Conservation (phyloP, 2,329 filamentous ascomycete species). For the Cladorrhinum sp. region DNA sequence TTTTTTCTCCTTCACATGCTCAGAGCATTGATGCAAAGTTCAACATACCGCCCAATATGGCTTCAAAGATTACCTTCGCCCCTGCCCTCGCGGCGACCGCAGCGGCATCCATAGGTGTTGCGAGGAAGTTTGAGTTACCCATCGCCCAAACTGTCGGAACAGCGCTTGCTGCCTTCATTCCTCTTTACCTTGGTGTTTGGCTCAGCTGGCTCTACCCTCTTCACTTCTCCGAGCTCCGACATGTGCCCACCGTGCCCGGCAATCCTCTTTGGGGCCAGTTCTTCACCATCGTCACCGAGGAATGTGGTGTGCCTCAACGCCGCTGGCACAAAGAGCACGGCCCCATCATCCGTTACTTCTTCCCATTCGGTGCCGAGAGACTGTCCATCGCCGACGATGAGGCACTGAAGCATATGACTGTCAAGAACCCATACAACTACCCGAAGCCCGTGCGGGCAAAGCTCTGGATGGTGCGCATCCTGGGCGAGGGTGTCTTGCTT, state of each 20-base stretch:
- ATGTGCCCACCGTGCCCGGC: conserved; percentile 41
- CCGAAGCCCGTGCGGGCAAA: conserved; percentile 33
- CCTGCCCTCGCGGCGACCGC: conserved; percentile 28
- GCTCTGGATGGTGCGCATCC: conserved; percentile 41
- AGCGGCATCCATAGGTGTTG: conserved; percentile 26
- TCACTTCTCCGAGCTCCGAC: conserved; percentile 41
- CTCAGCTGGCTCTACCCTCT: conserved; percentile 39
- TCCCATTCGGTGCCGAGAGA: conserved; percentile 43
- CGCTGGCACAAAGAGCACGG: conserved; percentile 41
- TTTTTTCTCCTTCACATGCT: too few relatives aligned
- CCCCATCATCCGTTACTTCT: conserved; percentile 44
- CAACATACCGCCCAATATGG: conserved; percentile 10
- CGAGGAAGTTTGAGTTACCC: conserved; percentile 27
- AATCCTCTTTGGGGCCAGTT: conserved; percentile 44
- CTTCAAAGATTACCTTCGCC: conserved; percentile 25
- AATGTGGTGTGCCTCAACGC: conserved; percentile 42
- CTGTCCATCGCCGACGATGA: conserved; percentile 43
- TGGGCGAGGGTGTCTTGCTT: conserved; percentile 43
- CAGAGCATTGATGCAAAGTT: neutral
- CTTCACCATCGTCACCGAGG: conserved; percentile 39
- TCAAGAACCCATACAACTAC: conserved; percentile 38
- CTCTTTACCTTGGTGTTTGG: conserved; percentile 35
- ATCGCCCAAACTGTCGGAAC: conserved; percentile 20
- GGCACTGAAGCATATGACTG: conserved; percentile 42
- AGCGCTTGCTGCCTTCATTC: conserved; percentile 23